Evolutionary conservation across 805 yeast species (phyloP), one percentile per base, ranked within the genome.

Genomic region (Kockiozyma suomiensis): DNA sequence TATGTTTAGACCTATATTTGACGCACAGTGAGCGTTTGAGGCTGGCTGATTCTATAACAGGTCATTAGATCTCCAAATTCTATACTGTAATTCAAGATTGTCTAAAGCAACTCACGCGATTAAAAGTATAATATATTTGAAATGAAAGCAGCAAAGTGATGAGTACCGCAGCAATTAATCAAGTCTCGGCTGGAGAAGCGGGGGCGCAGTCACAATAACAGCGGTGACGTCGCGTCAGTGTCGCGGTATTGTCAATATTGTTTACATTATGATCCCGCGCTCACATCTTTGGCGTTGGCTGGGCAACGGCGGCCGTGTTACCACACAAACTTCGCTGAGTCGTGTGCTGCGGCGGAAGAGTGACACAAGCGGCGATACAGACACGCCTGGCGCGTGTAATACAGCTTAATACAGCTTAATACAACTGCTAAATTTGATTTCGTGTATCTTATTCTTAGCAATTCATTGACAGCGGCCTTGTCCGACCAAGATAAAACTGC

Each of bases 151-250:
- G 33, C 33, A 7, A 10, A 30, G 33, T 30, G 33, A 30, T 33
- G 38, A 15, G 13, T 33, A 15, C 38, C 38, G 38, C 33, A 30
- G 33, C 33, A 6, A 30, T 30, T 30, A 30, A 30, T 30, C n/a
- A n/a, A n/a, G n/a, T 30, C 33, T 6, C 33, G 33, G 33, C 33
- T 10, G 33, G 33, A 30, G 33, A 30, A 30, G 10, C 10, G 33
- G 33, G 33, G 21, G 42, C 42, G 42, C 46, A 32, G 32, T 7
- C 17, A 32, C 50, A 17, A 2, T 40, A 7, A 8, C 28, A 30
- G 50, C 40, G 40, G 50, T 47, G 26, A 13, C 50, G 38, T 30
- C 50, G 50, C 50, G 50, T 47, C 40, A 10, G 38, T 15, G 40
- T n/a, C 25, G 46, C 42, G 42, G 42, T 17, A n/a, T 12, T 17